These are phyloP conservation scores for Gnomoniopsis sp. DNA, from an alignment of 2,329 filamentous ascomycete genomes.

Conservation along the genomic window DNA sequence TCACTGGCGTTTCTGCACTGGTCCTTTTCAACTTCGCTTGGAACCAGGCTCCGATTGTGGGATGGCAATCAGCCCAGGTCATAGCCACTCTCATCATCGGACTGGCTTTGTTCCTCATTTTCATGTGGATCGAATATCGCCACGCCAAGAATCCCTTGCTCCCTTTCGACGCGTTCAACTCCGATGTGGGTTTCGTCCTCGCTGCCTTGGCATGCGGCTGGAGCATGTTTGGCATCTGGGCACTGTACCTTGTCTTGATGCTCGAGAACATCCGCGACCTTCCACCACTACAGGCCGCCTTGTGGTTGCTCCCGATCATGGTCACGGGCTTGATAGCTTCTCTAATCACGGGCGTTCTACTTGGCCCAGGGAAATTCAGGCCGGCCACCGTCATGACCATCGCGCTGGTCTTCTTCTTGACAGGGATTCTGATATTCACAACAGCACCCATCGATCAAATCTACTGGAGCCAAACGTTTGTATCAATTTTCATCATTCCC, in stretches of 20 bases:
- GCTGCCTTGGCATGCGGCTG: slow-evolving; percentile 51
- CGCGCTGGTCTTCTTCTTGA: slow-evolving; percentile 23
- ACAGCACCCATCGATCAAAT: slow-evolving; percentile 40
- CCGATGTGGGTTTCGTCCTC: slow-evolving; percentile 52
- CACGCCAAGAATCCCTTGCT: slow-evolving; percentile 50
- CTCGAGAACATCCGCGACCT: slow-evolving; percentile 37
- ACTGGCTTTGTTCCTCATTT: slow-evolving; percentile 42
- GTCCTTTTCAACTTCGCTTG: slow-evolving; percentile 57
- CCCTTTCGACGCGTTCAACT: slow-evolving; percentile 48
- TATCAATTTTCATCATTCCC: slow-evolving; percentile 42
- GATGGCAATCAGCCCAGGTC: slow-evolving; percentile 49
- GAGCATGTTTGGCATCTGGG: slow-evolving; percentile 52
- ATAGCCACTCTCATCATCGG: slow-evolving; percentile 50
- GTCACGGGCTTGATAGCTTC: slow-evolving; percentile 29
- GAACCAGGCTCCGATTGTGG: slow-evolving; percentile 54
- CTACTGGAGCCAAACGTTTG: slow-evolving; percentile 54
- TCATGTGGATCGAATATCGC: slow-evolving; percentile 48
- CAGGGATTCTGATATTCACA: slow-evolving; percentile 25
- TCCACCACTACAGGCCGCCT: slow-evolving; percentile 27
- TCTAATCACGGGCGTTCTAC: slow-evolving; percentile 28
- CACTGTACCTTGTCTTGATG: slow-evolving; percentile 50
- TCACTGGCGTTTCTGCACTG: slow-evolving; percentile 43
- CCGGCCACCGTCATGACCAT: slow-evolving; percentile 24
- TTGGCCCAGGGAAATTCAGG: slow-evolving; percentile 28
- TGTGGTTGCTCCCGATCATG: slow-evolving; percentile 27